phyloP scores from a whole-genome alignment of 768 basidiomycete genomes.

The Exsudoporus frostii region DNA sequence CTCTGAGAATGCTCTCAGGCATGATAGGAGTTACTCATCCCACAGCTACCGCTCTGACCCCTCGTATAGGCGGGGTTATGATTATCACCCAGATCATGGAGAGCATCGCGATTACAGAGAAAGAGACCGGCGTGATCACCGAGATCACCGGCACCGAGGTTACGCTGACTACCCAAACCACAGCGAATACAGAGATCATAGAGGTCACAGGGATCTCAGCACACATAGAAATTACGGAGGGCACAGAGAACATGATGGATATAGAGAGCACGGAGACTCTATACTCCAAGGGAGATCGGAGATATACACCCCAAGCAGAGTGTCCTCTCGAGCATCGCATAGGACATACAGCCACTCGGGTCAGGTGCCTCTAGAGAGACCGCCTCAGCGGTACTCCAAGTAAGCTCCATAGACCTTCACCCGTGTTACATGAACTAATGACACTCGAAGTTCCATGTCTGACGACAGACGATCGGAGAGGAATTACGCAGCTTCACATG shows the following conservation, averaged over 20 bases:
- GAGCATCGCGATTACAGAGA: slow-evolving; percentile 22
- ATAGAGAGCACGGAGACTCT: slow-evolving; percentile 18
- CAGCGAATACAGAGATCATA: slow-evolving; percentile 15
- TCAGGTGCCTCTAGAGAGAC: slow-evolving; percentile 18
- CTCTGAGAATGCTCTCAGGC: slow-evolving; percentile 16
- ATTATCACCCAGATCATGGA: slow-evolving; percentile 20
- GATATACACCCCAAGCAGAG: slow-evolving; percentile 16
- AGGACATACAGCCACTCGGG: slow-evolving; percentile 19
- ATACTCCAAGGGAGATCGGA: slow-evolving; percentile 14
- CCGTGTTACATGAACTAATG: slow-evolving; percentile 5
- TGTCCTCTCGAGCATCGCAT: slow-evolving; percentile 28
- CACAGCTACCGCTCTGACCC: slow-evolving; percentile 23
- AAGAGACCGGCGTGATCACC: slow-evolving; percentile 17
- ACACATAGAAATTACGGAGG: slow-evolving; percentile 6
- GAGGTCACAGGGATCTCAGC: slow-evolving; percentile 6
- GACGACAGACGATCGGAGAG: slow-evolving; percentile 29
- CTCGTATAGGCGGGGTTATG: slow-evolving; percentile 23
- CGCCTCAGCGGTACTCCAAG: slow-evolving; percentile 14
- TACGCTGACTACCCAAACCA: slow-evolving; percentile 14
- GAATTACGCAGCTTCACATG: slow-evolving; percentile 16
- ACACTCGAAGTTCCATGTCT: slow-evolving; percentile 13
- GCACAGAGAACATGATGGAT: slow-evolving; percentile 10
- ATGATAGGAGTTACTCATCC: slow-evolving; percentile 24
- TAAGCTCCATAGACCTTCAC: slow-evolving; percentile 9
- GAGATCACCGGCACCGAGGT: slow-evolving; percentile 21